Evolutionary conservation across 768 basidiomycete genomes (phyloP), one percentile per base, ranked within the genome.

Genomic region (Xerocomellus chrysenteron): DNA sequence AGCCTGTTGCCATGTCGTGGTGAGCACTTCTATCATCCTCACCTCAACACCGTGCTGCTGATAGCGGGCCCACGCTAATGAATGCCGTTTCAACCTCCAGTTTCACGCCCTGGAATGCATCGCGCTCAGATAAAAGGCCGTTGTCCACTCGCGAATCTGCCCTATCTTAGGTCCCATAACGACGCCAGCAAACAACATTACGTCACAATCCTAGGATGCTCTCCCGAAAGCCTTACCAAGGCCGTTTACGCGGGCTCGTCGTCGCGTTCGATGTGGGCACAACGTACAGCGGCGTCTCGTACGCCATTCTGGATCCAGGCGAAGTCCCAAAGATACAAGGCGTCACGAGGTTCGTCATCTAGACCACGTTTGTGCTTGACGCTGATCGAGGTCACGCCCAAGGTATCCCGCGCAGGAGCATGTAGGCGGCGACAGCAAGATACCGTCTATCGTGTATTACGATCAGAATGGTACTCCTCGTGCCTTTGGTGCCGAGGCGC

Each of bases 391-490:
- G 26, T 47, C 9, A 48, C 52, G 35, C 21, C 10, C 32, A 35
- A 73, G 74, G 42, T 75, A 74, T 54, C 76, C 77, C 16, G 77
- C 76, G 0, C 77, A 78, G 56, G 76, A 78, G 46, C 70, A 74
- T 48, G 72, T 73, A 21, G 74, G 74, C 52, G 77, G 78, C 5
- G 75, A 76, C 50, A 76, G 74, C 48, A 81, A 81, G 62, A 79
- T 81, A 52, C 81, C 80, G 5, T 76, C 78, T 26, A 71, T 81
- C 50, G 56, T 81, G 13, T 82, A 76, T 60, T 82, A 82, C 54
- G 76, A 79, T 53, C 59, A 68, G 35, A 58, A 63, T 9, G 80
- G 80, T 1, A 59, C 60, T 0, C 71, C 77, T 17, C 68, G 72
- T 47, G 76, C 78, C 7, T 73, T 75, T 33, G 80, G 80, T 21